Percentiles rank a stretch among this genome's conserved stretches.
Evolutionary conservation across 352 stramenopile genomes (phyloP).

Genomic region (Peronospora farinosa): DNA sequence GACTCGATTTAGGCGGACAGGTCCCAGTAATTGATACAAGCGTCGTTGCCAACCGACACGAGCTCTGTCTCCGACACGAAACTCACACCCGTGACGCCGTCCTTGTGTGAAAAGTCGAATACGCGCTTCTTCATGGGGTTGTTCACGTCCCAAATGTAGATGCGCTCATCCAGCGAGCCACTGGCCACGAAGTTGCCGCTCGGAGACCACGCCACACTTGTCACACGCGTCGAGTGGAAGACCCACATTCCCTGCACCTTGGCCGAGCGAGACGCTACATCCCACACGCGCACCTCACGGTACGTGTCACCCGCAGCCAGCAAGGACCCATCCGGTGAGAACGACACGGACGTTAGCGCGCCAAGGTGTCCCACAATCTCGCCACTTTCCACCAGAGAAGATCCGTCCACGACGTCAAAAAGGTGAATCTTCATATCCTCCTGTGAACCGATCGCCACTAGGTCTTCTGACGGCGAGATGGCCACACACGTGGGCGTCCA

Average conservation of each 20-base stretch:
- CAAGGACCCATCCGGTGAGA: constrained; percentile 77
- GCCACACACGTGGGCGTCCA: constrained; percentile 77
- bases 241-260: constrained; percentile 92
- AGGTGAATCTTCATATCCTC: constrained; percentile 87
- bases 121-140: constrained; percentile 55
- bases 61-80: constrained; percentile 70
- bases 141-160: constrained; percentile 94
- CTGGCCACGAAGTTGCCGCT: constrained; percentile 89
- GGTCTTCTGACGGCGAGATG: constrained; percentile 58
- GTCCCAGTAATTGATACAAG: constrained; percentile 75
- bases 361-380: constrained; percentile 71
- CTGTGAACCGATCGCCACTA: constrained; percentile 71
- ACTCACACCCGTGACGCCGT: constrained; percentile 66
- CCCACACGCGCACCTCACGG: constrained; percentile 88
- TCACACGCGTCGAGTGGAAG: constrained; percentile 94
- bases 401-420: constrained; percentile 68
- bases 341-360: constrained; percentile 69
- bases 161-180: constrained; percentile 90
- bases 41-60: constrained; percentile 77
- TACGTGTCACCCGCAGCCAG: constrained; percentile 84
- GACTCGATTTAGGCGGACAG: constrained; percentile 27
- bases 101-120: constrained; percentile 80
- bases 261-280: constrained; percentile 69
- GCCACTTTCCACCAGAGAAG: constrained; percentile 49
- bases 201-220: constrained; percentile 89